Evolutionary conservation across 306 rosid genomes (phyloP).

Genomic region (Gynostemma pentaphyllum): DNA sequence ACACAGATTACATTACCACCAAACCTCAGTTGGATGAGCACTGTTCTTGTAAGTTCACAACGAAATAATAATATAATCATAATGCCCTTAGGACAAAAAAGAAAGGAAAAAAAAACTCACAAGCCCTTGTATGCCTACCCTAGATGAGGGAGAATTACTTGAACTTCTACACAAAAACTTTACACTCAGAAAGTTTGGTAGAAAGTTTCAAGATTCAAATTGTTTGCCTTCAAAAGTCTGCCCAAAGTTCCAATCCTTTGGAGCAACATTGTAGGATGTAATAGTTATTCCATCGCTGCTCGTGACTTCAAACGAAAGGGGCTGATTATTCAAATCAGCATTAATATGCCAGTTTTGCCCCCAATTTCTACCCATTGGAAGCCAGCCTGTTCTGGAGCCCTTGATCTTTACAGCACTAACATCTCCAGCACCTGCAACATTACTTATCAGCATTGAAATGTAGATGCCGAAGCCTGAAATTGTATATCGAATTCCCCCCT

Average conservation of each 20-base stretch:
- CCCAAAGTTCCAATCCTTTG: constrained; percentile 75
- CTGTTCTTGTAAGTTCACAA: too few species aligned
- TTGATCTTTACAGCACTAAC: constrained; percentile 56
- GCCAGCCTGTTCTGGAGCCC: constrained; percentile 96
- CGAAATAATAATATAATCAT: too few species aligned
- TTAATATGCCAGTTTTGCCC: constrained; percentile 96
- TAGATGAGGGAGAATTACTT: background rate
- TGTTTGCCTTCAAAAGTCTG: constrained; percentile 95
- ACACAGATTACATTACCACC: too few species aligned
- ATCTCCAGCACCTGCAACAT: constrained; percentile 90
- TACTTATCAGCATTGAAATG: constrained; percentile 67
- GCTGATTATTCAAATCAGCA: constrained; percentile 67
- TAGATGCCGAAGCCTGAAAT: constrained; percentile 65
- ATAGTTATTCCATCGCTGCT: constrained; percentile 54
- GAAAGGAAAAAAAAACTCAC: background rate
- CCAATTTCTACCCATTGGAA: constrained; percentile 94
- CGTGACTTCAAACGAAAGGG: constrained; percentile 80
- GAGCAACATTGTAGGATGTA: constrained; percentile 72
- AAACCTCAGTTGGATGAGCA: too few species aligned
- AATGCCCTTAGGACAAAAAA: too few species aligned
- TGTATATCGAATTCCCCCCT: constrained; percentile 71
- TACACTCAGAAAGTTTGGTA: too few species aligned
- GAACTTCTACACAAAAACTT: background rate
- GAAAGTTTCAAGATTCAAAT: constrained; percentile 32
- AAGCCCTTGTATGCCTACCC: background rate